Base-by-base conservation (phyloP, 805 yeast species). In the Lachancea mirantina region DNA sequence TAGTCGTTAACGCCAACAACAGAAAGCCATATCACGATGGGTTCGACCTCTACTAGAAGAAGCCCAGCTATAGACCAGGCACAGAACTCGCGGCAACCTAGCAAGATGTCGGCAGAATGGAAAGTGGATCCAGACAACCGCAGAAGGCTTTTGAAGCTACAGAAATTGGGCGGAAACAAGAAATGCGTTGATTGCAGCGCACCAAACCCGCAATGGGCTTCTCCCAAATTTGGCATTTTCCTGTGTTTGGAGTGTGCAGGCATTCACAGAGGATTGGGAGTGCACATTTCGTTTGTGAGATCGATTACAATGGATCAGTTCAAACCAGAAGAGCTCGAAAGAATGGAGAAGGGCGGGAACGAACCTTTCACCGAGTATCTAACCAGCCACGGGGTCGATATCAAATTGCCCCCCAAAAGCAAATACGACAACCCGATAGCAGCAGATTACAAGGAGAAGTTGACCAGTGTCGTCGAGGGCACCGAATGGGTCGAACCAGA, bases 191-290 rank as follows among this genome's bases (percentile, higher is more conserved):
- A 92, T 58, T 92, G 98, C 61, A 70, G 66, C 23, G 94, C 96
- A 1, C 95, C 95, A 38, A 89, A 88, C 56, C 98, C 98, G 7
- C 98, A 92, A 59, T 92, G 98, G 98, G 96, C 97, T 2, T 85
- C 96, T 9, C 97, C 97, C 22, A 92, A 92, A 60, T 87, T 89
- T 62, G 98, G 98, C 39, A 83, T 92, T 40, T 92, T 88, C 61
- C 89, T 92, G 53, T 92, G 98, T 61, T 71, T 92, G 24, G 99
- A 92, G 57, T 92, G 98, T 66, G 98, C 98, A 13, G 99, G 99
- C 28, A 68, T 81, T 36, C 99, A 92, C 59, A 72, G 95, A 59
- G 94, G 97, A 8, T 67, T 92, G 29, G 98, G 98, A 23, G 98
- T 92, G 26, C 98, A 92, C 57, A 78, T 92, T 37, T 88, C 96